Base-by-base conservation (phyloP, 768 basidiomycete species). In the Amanita pallidorosea region DNA sequence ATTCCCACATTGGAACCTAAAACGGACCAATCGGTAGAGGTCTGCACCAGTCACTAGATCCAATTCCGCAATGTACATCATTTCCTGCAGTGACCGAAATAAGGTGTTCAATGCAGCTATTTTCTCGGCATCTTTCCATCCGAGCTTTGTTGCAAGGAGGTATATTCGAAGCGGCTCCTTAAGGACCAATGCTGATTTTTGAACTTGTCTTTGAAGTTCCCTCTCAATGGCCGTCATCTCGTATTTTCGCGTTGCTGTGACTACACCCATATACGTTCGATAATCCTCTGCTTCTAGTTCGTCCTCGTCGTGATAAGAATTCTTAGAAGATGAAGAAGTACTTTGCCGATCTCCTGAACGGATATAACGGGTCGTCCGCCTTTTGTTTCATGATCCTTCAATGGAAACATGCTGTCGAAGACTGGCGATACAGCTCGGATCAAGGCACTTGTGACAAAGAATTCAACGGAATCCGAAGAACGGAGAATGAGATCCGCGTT, bases 391-490 rank as follows among this genome's bases (percentile, higher is more conserved):
- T 33, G 15, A 49, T 46, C 27, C 45, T 49, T 15, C n/a, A 62
- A 25, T 1, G 59, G 36, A 40, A 66, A 58, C 65, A 68, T 67
- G 31, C 52, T 57, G 20, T 50, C 52, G 49, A 69, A n/a, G 12
- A 66, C 49, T 7, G 65, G 59, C 1, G 70, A 70, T 4, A 59
- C 55, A 7, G 62, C 29, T 5, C 62, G 55, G 4, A 70, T 56
- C 1, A 68, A 50, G 17, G 49, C 36, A 44, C 61, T 60, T 43
- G 55, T 55, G 29, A 64, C 58, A 23, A 53, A 57, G 54, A 68
- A 67, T 45, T 70, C 58, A 37, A 65, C 47, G 6, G 57, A 55
- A 53, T 70, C 67, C 11, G 55, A 57, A n/a, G 62, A 55, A 11
- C 52, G 60, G 12, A 65, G 51, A 35, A 65, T 59, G 27, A 62